These are phyloP conservation scores for Aulographum hederae DNA, from an alignment of 2,329 filamentous ascomycete genomes.

Conservation along the genomic window DNA sequence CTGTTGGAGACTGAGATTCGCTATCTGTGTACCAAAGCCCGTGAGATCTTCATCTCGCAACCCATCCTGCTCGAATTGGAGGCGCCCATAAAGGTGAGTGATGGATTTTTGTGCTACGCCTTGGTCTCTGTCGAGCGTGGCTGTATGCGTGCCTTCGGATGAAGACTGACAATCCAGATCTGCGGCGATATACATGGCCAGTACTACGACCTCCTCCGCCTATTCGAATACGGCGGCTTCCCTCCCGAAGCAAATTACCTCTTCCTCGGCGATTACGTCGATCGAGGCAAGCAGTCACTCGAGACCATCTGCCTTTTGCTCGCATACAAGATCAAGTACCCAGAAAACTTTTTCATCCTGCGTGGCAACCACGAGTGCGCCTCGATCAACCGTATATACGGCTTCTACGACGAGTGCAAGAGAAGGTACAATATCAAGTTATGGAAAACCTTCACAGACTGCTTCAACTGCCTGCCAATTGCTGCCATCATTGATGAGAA, in stretches of 20 bases:
- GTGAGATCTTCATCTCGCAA: slow-evolving; percentile 99
- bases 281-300: slow-evolving; percentile 96
- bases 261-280: slow-evolving; percentile 97
- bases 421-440: slow-evolving; percentile 98
- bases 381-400: slow-evolving; percentile 97
- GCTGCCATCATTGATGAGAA: slow-evolving; percentile 98
- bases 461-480: slow-evolving; percentile 97
- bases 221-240: slow-evolving; percentile 98
- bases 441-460: slow-evolving; percentile 99
- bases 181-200: slow-evolving; percentile 98
- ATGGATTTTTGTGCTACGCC: background rate
- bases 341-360: slow-evolving; percentile 98
- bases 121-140: background rate
- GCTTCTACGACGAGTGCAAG: slow-evolving; percentile 99
- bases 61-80: slow-evolving; percentile 94
- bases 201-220: slow-evolving; percentile 91
- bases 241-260: slow-evolving; percentile 98
- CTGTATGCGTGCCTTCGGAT: background rate
- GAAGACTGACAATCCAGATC: slow-evolving; percentile 54
- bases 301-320: slow-evolving; percentile 95
- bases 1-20: slow-evolving; percentile 91
- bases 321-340: slow-evolving; percentile 99
- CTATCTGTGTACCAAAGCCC: slow-evolving; percentile 92
- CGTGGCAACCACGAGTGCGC: slow-evolving; percentile 98
- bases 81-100: slow-evolving; percentile 88